These are phyloP conservation scores for Tetrahymena elliotti DNA, from an alignment of 73 alveolate species.

Conservation along the genomic window DNA sequence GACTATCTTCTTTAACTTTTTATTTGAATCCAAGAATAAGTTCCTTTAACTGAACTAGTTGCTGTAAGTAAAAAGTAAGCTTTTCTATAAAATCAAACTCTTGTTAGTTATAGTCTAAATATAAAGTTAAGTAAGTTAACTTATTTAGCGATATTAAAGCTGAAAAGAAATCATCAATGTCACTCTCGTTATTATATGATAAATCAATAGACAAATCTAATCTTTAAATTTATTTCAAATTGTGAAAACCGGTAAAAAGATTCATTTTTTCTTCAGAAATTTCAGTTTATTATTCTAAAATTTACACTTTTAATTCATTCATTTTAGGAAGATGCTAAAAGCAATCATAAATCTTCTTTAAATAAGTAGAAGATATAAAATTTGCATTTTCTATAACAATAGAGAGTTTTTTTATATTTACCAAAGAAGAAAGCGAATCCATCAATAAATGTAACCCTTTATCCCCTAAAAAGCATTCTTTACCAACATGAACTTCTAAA, in stretches of 20 bases:
- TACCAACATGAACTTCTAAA: not conserved
- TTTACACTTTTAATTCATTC: not conserved
- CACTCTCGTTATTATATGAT: not conserved
- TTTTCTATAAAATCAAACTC: not conserved
- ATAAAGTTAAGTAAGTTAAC: not conserved
- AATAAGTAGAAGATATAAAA: not conserved
- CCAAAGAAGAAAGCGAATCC: not conserved
- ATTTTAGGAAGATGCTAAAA: not conserved
- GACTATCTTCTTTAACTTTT: not conserved
- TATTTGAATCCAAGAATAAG: not conserved
- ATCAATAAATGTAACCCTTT: not conserved
- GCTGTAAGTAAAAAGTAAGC: not conserved
- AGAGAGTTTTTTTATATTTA: not conserved
- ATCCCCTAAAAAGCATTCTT: not conserved
- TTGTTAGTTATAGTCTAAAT: not conserved
- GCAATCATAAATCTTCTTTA: not conserved
- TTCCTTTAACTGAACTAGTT: not conserved
- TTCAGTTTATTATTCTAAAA: not conserved
- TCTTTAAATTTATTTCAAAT: not conserved
- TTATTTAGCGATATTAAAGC: not conserved
- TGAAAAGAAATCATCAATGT: not conserved
- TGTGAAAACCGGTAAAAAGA: not conserved
- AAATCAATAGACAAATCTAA: not conserved
- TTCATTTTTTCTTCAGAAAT: not conserved
- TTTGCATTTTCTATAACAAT: not conserved